Evolutionary conservation across 2,329 filamentous ascomycete species (phyloP).

Genomic region (Orbilia quercus): DNA sequence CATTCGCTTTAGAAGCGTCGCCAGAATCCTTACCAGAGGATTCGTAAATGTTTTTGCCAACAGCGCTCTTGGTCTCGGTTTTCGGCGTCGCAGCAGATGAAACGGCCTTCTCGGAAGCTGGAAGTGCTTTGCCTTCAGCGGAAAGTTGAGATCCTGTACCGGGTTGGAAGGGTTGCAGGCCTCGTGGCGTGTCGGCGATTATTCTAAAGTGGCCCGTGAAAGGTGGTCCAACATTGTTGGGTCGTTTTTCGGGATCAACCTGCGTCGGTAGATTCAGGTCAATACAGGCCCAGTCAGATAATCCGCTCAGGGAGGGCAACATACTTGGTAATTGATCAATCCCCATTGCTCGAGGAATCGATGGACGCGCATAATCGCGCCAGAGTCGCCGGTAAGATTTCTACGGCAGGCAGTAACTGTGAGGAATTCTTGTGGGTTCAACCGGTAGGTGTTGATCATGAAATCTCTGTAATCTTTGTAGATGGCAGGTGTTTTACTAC

Average conservation of each 20-base stretch:
- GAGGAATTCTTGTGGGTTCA: constrained; percentile 95
- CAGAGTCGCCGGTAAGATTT: constrained; percentile 96
- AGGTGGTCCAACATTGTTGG: constrained; percentile 93
- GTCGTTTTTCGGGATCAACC: constrained; percentile 95
- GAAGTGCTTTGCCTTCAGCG: constrained; percentile 71
- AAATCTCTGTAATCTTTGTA: constrained; percentile 99
- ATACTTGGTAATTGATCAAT: constrained; percentile 97
- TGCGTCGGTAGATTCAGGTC: constrained; percentile 64
- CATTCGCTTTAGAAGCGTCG: constrained; percentile 76
- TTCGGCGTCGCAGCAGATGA: constrained; percentile 75
- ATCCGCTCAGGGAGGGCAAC: constrained; percentile 34
- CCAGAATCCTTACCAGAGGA: constrained; percentile 87
- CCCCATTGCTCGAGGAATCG: constrained; percentile 99
- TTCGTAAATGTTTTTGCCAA: constrained; percentile 95
- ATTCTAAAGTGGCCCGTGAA: constrained; percentile 98
- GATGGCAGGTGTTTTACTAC: constrained; percentile 95
- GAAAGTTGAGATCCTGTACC: constrained; percentile 75
- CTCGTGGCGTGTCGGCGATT: constrained; percentile 92
- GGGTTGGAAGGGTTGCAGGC: constrained; percentile 94
- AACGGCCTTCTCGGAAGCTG: constrained; percentile 78
- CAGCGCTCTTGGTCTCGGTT: constrained; percentile 86
- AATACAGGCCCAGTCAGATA: neutral
- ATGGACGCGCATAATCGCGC: constrained; percentile 98
- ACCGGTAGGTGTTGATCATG: constrained; percentile 98
- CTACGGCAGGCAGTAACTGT: constrained; percentile 95